These are phyloP conservation scores for Phytopythium sindhum DNA, from an alignment of 352 stramenopile genomes.

Conservation along the genomic window DNA sequence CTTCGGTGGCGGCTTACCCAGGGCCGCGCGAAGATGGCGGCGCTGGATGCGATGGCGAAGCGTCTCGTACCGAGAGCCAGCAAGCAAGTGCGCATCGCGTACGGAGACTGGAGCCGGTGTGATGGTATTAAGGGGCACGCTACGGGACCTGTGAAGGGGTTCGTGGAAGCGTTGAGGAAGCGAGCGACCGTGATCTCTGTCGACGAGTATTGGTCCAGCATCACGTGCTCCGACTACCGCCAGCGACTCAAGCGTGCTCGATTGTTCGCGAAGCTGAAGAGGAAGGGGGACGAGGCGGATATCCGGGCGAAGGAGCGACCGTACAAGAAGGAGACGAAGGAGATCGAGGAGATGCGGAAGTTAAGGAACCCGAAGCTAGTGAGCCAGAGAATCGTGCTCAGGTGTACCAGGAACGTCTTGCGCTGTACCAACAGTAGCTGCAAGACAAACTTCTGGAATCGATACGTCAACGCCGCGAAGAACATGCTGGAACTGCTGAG, in stretches of 20 bases:
- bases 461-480: neutral
- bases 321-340: conserved; percentile 1
- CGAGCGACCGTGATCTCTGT: neutral
- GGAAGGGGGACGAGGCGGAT: neutral
- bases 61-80: too few species aligned
- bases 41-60: neutral
- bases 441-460: neutral
- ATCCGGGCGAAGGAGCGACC: neutral
- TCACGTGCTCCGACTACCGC: neutral
- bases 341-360: conserved; percentile 2
- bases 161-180: conserved; percentile 9
- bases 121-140: conserved; percentile 15
- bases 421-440: neutral
- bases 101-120: neutral
- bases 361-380: neutral
- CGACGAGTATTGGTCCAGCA: neutral
- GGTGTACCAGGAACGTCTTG: neutral
- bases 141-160: conserved; percentile 11
- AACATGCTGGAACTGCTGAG: neutral
- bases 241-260: neutral
- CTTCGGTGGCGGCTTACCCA: neutral
- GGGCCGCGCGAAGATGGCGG: neutral
- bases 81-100: neutral
- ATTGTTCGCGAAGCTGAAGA: neutral
- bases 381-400: conserved; percentile 1